Percentiles rank a stretch among this genome's conserved stretches.
These are phyloP conservation scores for Brassica incana DNA, from an alignment of 345 rosid species.

Conservation along the genomic window DNA sequence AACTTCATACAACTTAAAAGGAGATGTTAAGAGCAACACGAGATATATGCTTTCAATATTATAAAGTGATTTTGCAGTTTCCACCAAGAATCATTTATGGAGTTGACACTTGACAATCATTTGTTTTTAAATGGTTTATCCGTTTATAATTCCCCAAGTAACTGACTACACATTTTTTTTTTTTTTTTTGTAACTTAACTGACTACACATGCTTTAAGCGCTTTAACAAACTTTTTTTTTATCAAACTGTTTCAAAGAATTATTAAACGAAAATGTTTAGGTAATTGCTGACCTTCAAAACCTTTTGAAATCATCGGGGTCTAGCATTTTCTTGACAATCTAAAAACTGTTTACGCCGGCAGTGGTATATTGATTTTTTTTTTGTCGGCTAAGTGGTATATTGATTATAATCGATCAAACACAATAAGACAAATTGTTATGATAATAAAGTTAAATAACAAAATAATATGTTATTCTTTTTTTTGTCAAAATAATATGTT, in stretches of 20 bases:
- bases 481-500: not conserved
- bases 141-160: not conserved
- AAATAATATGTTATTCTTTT: not conserved
- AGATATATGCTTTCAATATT: slow-evolving; percentile 11
- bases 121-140: not conserved
- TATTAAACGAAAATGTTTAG: not conserved
- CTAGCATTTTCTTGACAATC: not conserved
- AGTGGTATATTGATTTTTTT: not conserved
- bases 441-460: not conserved
- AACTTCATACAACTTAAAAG: slow-evolving; percentile 3
- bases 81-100: slow-evolving; percentile 4
- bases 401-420: not conserved
- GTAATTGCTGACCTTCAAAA: not conserved
- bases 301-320: not conserved
- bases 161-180: not conserved
- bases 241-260: not conserved
- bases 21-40: not conserved
- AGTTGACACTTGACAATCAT: not conserved
- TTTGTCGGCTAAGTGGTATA: too few species aligned
- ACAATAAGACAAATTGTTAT: slow-evolving; percentile 3
- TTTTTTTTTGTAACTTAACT: too few species aligned
- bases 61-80: not conserved
- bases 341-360: not conserved
- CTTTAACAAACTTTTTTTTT: not conserved
- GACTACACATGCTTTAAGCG: not conserved